A percentile compares a stretch with the other conserved stretches of the same genome.
phyloP scores from a whole-genome alignment of 345 rosid species.

The Rhodomyrtus tomentosa region DNA sequence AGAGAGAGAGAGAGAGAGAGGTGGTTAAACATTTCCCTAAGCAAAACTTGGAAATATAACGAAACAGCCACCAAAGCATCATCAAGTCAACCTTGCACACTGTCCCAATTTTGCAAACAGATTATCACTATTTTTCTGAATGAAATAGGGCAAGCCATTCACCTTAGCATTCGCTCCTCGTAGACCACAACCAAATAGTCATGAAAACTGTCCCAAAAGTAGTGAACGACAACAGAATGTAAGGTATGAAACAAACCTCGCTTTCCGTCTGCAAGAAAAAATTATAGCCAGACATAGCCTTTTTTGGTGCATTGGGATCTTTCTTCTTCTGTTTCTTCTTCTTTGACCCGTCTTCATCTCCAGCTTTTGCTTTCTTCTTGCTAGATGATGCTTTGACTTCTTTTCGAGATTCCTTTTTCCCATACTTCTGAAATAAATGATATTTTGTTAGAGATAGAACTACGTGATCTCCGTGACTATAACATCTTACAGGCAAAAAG shows the following conservation, averaged over 20 bases:
- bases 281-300: slow-evolving; percentile 65
- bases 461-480: neutral
- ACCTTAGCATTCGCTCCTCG: neutral
- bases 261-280: slow-evolving; percentile 74
- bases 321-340: slow-evolving; percentile 82
- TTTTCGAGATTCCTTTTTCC: slow-evolving; percentile 53
- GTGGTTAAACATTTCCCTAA: neutral
- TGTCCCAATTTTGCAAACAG: neutral
- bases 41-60: neutral
- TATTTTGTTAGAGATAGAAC: neutral
- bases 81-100: neutral
- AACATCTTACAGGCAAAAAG: neutral
- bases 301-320: slow-evolving; percentile 95
- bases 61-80: neutral
- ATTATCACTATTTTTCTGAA: neutral
- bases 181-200: neutral
- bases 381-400: slow-evolving; percentile 45
- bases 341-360: slow-evolving; percentile 60
- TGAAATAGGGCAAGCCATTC: neutral
- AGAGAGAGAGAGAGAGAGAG: neutral
- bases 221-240: neutral
- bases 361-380: slow-evolving; percentile 61
- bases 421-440: slow-evolving; percentile 44
- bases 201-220: neutral
- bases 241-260: slow-evolving; percentile 38